Base-by-base conservation (phyloP, 2,329 filamentous ascomycete genomes). In the Cladophialophora chaetospira region DNA sequence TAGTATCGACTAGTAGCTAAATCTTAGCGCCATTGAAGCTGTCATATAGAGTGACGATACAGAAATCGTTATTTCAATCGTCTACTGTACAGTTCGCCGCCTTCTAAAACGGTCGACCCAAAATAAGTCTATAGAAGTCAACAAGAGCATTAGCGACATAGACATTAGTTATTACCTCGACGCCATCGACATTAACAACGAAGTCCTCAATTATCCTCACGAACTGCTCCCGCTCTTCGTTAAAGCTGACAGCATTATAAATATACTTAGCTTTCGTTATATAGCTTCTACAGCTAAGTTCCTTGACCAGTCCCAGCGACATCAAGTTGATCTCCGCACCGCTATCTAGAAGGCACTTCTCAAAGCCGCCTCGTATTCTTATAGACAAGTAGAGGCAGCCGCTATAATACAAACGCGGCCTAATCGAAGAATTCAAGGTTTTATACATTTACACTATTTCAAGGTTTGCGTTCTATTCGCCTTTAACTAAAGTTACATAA, bases 181-280 rank as follows among this genome's bases (percentile, higher is more conserved):
- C 25, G 2, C n/a, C 15, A 23, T 8, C 21, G 21, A 48, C 5
- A 3, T 8, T 48, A 10, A 48, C 10, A 11, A 48, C 10, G n/a
- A 48, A 35, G 13, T 48, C 45, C n/a, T 48, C 15, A 19, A 48
- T 48, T 35, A 48, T 48, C 13, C 17, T 13, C 5, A 48, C 15
- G 15, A 48, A 48, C 10, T 35, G 21, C 15, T 47, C 15, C 3
- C 17, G 17, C 5, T 47, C 44, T 17, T 28, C 9, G n/a, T 47
- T 47, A 35, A 47, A 48, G 5, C 11, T 21, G 11, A 48, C n/a
- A 13, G 17, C n/a, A n/a, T 48, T n/a, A 21, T 48, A 35, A 25
- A 48, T 35, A 23, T 33, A 48, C n/a, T 10, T 33, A n/a, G n/a
- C n/a, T n/a, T 13, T 11, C 15, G 4, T 48, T 48, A 1, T 26